Percentiles rank a stretch among this genome's conserved stretches.
phyloP scores from a whole-genome alignment of 2,329 filamentous ascomycete species.

The Cadophora sp. region DNA sequence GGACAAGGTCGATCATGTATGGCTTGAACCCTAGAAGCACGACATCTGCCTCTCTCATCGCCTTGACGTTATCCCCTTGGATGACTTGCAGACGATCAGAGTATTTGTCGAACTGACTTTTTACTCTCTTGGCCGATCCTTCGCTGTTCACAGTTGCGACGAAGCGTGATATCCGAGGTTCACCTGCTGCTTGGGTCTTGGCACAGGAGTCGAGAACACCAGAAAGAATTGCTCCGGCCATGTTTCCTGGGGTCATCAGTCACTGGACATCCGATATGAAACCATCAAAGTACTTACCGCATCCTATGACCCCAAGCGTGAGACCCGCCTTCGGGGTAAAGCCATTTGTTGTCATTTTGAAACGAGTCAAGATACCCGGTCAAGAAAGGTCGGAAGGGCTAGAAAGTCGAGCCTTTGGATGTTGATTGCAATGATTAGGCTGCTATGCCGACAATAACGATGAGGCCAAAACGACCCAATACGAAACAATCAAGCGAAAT shows the following conservation, averaged over 20 bases:
- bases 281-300: constrained; percentile 8
- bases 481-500: neutral
- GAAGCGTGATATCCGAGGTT: constrained; percentile 42
- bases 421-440: no score
- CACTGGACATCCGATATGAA: neutral
- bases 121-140: constrained; percentile 46
- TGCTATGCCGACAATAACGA: no score
- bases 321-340: constrained; percentile 6
- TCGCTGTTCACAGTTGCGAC: constrained; percentile 52
- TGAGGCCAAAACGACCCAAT: no score
- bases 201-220: constrained; percentile 36
- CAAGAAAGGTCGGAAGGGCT: neutral
- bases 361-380: neutral
- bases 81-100: constrained; percentile 40
- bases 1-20: constrained; percentile 72
- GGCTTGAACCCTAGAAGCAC: constrained; percentile 85
- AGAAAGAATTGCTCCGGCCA: constrained; percentile 40
- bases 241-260: constrained; percentile 34
- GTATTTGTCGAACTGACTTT: constrained; percentile 43
- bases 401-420: neutral
- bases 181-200: constrained; percentile 21
- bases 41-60: constrained; percentile 73
- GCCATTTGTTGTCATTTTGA: constrained; percentile 14
- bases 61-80: constrained; percentile 67
- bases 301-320: constrained; percentile 18